Evolutionary conservation across 2,329 filamentous ascomycete genomes (phyloP).

Genomic region (Rutstroemia sp.): DNA sequence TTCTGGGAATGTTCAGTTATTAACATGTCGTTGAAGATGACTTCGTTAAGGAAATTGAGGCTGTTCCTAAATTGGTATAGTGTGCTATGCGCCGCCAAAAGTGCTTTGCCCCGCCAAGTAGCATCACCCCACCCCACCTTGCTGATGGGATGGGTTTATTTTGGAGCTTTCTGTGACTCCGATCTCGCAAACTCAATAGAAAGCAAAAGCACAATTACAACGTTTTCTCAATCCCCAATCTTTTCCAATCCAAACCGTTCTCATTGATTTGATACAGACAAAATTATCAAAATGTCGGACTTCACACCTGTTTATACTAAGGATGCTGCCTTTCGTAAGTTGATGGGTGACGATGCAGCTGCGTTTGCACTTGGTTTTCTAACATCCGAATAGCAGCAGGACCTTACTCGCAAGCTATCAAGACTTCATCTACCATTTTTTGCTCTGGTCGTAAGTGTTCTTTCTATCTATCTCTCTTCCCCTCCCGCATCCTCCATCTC

Average conservation of each 20-base stretch:
- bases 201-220: not conserved
- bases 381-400: constrained; percentile 6
- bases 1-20: constrained; percentile 12
- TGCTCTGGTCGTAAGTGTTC: constrained; percentile 44
- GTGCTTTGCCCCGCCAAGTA: not conserved
- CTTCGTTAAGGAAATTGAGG: not conserved
- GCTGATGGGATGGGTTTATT: not conserved
- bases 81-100: too few relatives aligned
- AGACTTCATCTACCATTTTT: constrained; percentile 59
- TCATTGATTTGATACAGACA: not conserved
- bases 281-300: constrained; percentile 25
- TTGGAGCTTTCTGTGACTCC: not conserved
- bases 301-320: constrained; percentile 28
- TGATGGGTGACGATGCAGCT: not conserved
- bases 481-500: not conserved
- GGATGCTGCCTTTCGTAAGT: constrained; percentile 30
- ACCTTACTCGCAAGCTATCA: constrained; percentile 35
- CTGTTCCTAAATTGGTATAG: constrained; percentile 4
- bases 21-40: constrained; percentile 26
- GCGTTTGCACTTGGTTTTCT: not conserved
- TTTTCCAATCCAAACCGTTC: not conserved
- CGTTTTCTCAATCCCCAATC: not conserved
- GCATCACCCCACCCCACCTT: constrained; percentile 3
- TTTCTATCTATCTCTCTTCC: not conserved
- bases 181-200: constrained; percentile 3